Conservation (phyloP, 1,139 yeast genomes). For the Magnusiomyces tetraspermus region DNA sequence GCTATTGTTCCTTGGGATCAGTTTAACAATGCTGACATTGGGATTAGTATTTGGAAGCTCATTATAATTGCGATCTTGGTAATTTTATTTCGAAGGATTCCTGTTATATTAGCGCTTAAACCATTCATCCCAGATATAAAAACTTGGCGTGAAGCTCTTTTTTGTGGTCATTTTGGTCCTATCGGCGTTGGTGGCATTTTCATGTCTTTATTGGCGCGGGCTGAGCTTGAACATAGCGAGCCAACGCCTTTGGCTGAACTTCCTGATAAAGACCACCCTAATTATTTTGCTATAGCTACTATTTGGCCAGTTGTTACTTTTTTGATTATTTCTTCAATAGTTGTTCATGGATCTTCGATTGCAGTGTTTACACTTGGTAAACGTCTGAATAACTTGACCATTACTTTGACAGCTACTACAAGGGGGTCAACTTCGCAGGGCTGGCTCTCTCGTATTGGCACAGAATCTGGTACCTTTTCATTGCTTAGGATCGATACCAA, state of each 20-base stretch:
- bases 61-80: constrained; percentile 74
- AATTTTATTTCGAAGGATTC: constrained; percentile 74
- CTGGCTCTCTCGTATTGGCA: constrained; percentile 75
- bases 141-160: constrained; percentile 91
- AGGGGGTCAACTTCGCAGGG: constrained; percentile 55
- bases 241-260: constrained; percentile 52
- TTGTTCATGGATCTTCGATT: constrained; percentile 94
- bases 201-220: constrained; percentile 76
- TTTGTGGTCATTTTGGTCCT: constrained; percentile 97
- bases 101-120: constrained; percentile 71
- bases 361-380: constrained; percentile 88
- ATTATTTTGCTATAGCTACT: constrained; percentile 60
- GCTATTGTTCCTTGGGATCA: constrained; percentile 90
- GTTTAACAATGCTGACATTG: constrained; percentile 57
- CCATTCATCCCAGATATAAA: constrained; percentile 85
- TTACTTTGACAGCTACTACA: constrained; percentile 76
- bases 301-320: constrained; percentile 92
- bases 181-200: constrained; percentile 96
- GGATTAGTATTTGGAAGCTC: constrained; percentile 77
- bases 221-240: constrained; percentile 59
- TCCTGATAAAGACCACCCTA: constrained; percentile 46
- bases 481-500: constrained; percentile 70
- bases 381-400: constrained; percentile 82
- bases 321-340: constrained; percentile 72
- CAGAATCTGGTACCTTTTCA: constrained; percentile 67